Evolutionary conservation across 2,329 filamentous ascomycete species (phyloP).

Genomic region (Paramyrothecium roridum): DNA sequence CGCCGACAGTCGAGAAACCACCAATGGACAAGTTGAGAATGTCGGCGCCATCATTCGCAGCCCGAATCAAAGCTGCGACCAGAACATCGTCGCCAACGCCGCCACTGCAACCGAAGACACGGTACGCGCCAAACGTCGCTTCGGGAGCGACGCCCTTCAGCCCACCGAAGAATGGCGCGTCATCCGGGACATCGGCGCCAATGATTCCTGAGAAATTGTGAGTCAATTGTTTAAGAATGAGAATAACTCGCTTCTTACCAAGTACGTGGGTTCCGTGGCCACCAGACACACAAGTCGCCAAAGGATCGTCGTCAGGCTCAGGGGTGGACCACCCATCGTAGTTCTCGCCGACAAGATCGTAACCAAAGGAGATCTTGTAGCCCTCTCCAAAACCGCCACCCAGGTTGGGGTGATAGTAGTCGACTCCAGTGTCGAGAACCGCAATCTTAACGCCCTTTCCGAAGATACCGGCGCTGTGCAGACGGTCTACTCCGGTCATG

Average conservation of each 20-base stretch:
- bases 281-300: not conserved
- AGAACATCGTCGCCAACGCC: not conserved
- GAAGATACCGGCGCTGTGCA: not conserved
- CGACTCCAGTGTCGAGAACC: constrained; percentile 20
- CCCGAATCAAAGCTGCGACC: not conserved
- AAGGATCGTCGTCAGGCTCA: not conserved
- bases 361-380: not conserved
- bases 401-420: not conserved
- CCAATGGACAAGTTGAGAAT: not conserved
- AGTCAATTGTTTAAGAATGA: not conserved
- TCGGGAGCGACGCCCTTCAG: not conserved
- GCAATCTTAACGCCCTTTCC: not conserved
- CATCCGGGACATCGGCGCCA: not conserved
- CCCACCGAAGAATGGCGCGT: not conserved
- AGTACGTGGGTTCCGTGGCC: not conserved
- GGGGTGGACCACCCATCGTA: not conserved
- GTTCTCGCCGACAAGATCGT: not conserved
- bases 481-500: not conserved
- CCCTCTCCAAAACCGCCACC: not conserved
- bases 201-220: not conserved
- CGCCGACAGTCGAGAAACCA: not conserved
- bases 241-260: not conserved
- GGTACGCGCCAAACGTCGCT: not conserved
- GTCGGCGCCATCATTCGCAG: not conserved
- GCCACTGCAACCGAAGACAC: not conserved